These are phyloP conservation scores for Tylopilus sp. DNA, from an alignment of 768 basidiomycete genomes.

Conservation along the genomic window DNA sequence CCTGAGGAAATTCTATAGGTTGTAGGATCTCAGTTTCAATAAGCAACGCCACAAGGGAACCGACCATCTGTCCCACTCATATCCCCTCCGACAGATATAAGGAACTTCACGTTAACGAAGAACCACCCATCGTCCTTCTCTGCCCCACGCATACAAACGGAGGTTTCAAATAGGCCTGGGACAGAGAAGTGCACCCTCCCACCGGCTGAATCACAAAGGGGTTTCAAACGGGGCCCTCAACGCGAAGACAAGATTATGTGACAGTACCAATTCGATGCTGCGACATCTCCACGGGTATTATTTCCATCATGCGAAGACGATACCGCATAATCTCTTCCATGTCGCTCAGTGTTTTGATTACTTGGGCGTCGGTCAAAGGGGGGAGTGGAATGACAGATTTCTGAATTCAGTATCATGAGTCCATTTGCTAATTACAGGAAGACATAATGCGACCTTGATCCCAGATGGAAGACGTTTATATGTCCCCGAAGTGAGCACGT, in stretches of 20 bases:
- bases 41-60: not conserved
- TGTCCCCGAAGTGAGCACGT: slow-evolving; percentile 82
- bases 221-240: slow-evolving; percentile 12
- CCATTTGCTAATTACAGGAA: slow-evolving; percentile 10
- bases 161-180: slow-evolving; percentile 68
- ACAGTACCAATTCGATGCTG: slow-evolving; percentile 60
- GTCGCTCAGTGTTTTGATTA: slow-evolving; percentile 60
- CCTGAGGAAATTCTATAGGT: slow-evolving; percentile 65
- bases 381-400: slow-evolving; percentile 65
- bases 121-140: slow-evolving; percentile 79
- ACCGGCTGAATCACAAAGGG: slow-evolving; percentile 44
- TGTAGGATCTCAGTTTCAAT: not conserved
- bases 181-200: slow-evolving; percentile 80
- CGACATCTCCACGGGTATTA: slow-evolving; percentile 80
- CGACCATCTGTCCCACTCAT: slow-evolving; percentile 68
- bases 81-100: slow-evolving; percentile 71
- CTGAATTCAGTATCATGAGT: slow-evolving; percentile 38
- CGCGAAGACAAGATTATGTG: slow-evolving; percentile 14
- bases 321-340: slow-evolving; percentile 79
- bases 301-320: slow-evolving; percentile 74
- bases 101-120: slow-evolving; percentile 73
- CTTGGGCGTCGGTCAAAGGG: slow-evolving; percentile 63
- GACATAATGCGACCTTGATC: slow-evolving; percentile 58
- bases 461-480: slow-evolving; percentile 78
- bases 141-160: slow-evolving; percentile 70